A percentile compares a stretch with the other conserved stretches of the same genome.
Conservation (phyloP, 23 red algal genomes). For the Gracilaria domingensis region DNA sequence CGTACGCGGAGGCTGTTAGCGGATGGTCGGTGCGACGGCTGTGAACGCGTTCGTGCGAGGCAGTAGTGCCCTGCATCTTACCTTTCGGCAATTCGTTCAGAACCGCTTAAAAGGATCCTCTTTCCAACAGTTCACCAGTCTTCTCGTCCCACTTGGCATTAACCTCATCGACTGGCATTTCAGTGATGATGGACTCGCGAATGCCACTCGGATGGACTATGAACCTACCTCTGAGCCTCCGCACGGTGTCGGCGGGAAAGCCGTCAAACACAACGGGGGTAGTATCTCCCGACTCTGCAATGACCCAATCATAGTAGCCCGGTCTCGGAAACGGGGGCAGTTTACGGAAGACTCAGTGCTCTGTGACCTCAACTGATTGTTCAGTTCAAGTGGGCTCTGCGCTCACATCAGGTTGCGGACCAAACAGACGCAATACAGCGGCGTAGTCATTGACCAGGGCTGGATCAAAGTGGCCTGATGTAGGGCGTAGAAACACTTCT, state of each 20-base stretch:
- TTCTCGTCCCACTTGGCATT: slow-evolving; percentile 87
- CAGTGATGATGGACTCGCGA: slow-evolving; percentile 67
- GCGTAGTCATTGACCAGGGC: slow-evolving; percentile 5
- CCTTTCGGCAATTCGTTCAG: slow-evolving; percentile 81
- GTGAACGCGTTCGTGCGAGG: slow-evolving; percentile 74
- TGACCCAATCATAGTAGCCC: slow-evolving; percentile 98
- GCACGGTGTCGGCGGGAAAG: no score
- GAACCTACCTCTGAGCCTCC: no score
- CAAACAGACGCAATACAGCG: slow-evolving; percentile 77
- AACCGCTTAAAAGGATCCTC: slow-evolving; percentile 90
- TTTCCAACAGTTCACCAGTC: slow-evolving; percentile 77
- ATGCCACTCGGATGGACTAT: no score
- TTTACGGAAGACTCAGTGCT: slow-evolving; percentile 36
- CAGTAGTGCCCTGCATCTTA: slow-evolving; percentile 69
- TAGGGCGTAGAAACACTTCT: slow-evolving; percentile 27
- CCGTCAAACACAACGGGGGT: no score
- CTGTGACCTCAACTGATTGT: slow-evolving; percentile 30
- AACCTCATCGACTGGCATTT: slow-evolving; percentile 97
- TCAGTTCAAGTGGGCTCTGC: slow-evolving; percentile 67
- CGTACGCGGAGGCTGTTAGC: slow-evolving; percentile 40
- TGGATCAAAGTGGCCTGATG: slow-evolving; percentile 11
- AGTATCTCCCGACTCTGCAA: slow-evolving; percentile 69
- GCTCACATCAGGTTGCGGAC: slow-evolving; percentile 54
- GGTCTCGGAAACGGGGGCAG: slow-evolving; percentile 76
- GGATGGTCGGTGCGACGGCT: slow-evolving; percentile 49